Evolutionary conservation across 2,329 filamentous ascomycete species (phyloP).

Genomic region (Aspergillus nomiae): DNA sequence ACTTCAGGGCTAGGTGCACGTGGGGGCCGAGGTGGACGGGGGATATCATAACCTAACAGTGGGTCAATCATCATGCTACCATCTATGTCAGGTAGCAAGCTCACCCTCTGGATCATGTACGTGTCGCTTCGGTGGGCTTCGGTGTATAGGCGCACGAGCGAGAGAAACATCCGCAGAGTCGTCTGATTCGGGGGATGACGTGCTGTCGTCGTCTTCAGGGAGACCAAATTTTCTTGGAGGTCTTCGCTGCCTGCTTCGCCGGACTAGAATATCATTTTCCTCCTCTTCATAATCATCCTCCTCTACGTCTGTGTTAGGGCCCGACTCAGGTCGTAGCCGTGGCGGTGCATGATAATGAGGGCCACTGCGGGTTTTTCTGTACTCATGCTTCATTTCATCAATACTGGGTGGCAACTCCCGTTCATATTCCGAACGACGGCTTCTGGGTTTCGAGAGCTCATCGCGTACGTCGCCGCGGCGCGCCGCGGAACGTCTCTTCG

Average conservation of each 20-base stretch:
- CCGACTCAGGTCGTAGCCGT: conserved; percentile 12
- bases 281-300: conserved; percentile 26
- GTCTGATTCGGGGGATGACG: conserved; percentile 46
- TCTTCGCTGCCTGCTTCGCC: conserved; percentile 28
- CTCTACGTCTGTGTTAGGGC: conserved; percentile 16
- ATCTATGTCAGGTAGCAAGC: not conserved
- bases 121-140: conserved; percentile 88
- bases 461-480: not conserved
- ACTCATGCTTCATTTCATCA: conserved; percentile 6
- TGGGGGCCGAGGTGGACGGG: conserved; percentile 21
- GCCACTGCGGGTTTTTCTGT: conserved; percentile 12
- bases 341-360: conserved; percentile 10
- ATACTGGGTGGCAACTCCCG: conserved; percentile 6
- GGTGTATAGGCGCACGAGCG: conserved; percentile 69
- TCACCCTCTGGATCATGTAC: conserved; percentile 79
- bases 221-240: conserved; percentile 27
- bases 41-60: not conserved
- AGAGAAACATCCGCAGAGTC: conserved; percentile 64
- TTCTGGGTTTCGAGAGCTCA: conserved; percentile 9
- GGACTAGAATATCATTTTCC: conserved; percentile 33
- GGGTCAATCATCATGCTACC: not conserved
- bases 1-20: conserved; percentile 32
- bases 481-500: conserved; percentile 8
- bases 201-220: conserved; percentile 39
- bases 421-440: conserved; percentile 8